A percentile compares a stretch with the other conserved stretches of the same genome.
Evolutionary conservation across 208 protist genomes (phyloP).

Genomic region (Acanthamoeba healyi): DNA sequence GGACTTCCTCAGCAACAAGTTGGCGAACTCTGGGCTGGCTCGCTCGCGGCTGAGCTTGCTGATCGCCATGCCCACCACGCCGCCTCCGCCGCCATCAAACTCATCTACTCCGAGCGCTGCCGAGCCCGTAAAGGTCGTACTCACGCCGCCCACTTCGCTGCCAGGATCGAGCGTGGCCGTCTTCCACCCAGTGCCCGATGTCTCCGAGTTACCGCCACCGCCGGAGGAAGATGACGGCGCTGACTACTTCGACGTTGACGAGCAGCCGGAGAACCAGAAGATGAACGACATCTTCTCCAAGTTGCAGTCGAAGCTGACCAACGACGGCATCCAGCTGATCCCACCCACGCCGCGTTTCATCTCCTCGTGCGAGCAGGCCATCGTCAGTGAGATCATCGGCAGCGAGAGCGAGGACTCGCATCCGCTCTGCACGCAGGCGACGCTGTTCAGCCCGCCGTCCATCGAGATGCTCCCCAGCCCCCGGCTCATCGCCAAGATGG

Average conservation of each 20-base stretch:
- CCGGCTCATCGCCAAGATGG: not conserved
- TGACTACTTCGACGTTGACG: not conserved
- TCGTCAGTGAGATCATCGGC: not conserved
- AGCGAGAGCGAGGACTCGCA: not conserved
- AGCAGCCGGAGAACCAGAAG: not conserved
- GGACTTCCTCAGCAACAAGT: constrained; percentile 33
- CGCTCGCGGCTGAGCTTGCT: not conserved
- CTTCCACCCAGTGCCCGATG: not conserved
- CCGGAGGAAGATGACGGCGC: not conserved
- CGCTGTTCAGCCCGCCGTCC: not conserved
- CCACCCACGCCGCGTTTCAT: not conserved
- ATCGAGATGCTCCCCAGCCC: not conserved
- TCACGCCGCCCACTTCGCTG: not conserved
- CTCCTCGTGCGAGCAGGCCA: not conserved
- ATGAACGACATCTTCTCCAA: constrained; percentile 18
- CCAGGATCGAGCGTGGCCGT: not conserved
- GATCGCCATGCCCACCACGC: not conserved
- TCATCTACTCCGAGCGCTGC: not conserved
- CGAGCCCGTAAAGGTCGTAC: not conserved
- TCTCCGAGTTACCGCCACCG: not conserved
- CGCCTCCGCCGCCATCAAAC: not conserved
- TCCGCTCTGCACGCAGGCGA: constrained; percentile 12
- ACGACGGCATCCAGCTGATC: constrained; percentile 7
- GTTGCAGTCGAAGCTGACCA: constrained; percentile 12
- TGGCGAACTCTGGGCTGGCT: not conserved